Evolutionary conservation across 2,329 filamentous ascomycete genomes (phyloP).

Genomic region (Pseudopyrenochaeta lycopersici): DNA sequence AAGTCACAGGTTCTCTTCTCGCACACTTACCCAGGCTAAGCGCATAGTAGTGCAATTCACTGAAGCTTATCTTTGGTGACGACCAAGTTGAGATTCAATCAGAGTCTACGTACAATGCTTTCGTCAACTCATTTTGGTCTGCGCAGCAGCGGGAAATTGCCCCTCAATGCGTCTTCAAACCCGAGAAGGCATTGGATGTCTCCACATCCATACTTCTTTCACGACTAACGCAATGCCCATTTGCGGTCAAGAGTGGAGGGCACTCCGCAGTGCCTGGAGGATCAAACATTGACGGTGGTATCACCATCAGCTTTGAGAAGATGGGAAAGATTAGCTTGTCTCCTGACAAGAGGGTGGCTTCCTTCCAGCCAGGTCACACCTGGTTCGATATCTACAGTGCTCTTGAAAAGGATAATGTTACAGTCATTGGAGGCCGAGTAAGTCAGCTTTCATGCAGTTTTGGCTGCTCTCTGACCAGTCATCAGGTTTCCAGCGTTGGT

Average conservation of each 20-base stretch:
- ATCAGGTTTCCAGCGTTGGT: slow-evolving; percentile 25
- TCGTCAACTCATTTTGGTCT: slow-evolving; percentile 23
- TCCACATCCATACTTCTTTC: slow-evolving; percentile 22
- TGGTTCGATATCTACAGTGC: slow-evolving; percentile 48
- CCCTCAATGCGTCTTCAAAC: slow-evolving; percentile 27
- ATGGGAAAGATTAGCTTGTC: slow-evolving; percentile 39
- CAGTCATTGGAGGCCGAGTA: slow-evolving; percentile 42
- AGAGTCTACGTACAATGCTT: slow-evolving; percentile 25
- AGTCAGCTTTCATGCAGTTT: background rate
- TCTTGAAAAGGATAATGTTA: slow-evolving; percentile 31
- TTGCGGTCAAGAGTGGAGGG: slow-evolving; percentile 56
- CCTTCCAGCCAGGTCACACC: slow-evolving; percentile 44
- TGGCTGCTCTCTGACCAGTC: background rate
- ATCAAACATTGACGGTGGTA: slow-evolving; percentile 53
- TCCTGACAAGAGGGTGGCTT: slow-evolving; percentile 32
- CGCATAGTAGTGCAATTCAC: slow-evolving; percentile 25
- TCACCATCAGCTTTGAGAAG: slow-evolving; percentile 54
- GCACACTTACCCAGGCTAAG: background rate
- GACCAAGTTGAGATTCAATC: slow-evolving; percentile 17
- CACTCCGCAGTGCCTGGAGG: slow-evolving; percentile 52
- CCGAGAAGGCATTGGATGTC: slow-evolving; percentile 15
- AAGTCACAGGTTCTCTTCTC: slow-evolving; percentile 2
- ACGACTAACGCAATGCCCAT: slow-evolving; percentile 41
- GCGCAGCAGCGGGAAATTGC: slow-evolving; percentile 19
- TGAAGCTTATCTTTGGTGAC: slow-evolving; percentile 26